These are phyloP conservation scores for Ochetophila trinervis DNA, from an alignment of 306 rosid genomes.

Conservation along the genomic window DNA sequence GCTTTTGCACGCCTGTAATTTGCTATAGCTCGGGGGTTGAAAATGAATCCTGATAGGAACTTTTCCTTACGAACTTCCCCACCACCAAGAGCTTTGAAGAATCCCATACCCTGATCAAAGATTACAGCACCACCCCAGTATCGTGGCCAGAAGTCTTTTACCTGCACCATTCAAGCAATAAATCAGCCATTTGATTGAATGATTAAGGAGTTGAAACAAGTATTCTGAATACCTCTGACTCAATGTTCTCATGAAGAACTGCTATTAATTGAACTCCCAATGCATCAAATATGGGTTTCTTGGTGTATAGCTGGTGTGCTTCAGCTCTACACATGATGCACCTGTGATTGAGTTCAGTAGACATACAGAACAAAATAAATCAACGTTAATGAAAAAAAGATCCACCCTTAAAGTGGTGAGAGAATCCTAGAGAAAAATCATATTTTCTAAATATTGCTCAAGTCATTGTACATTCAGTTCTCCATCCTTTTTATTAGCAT, in stretches of 20 bases:
- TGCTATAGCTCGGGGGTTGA: constrained; percentile 71
- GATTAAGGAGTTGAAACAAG: constrained; percentile 3
- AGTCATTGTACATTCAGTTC: neutral
- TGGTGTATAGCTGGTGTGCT: constrained; percentile 78
- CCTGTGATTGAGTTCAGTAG: constrained; percentile 49
- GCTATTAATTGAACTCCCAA: constrained; percentile 78
- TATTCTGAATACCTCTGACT: constrained; percentile 58
- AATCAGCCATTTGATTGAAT: constrained; percentile 20
- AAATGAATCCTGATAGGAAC: constrained; percentile 70
- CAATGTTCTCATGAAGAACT: constrained; percentile 78
- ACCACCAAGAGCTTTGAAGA: constrained; percentile 88
- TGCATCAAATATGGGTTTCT: constrained; percentile 83
- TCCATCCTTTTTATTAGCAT: neutral
- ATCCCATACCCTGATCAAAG: constrained; percentile 48
- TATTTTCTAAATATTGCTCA: neutral
- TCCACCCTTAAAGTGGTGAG: neutral
- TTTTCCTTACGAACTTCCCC: constrained; percentile 75
- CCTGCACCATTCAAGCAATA: constrained; percentile 37
- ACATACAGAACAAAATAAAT: constrained; percentile 13
- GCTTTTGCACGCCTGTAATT: constrained; percentile 80
- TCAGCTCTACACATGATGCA: constrained; percentile 98
- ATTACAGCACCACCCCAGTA: constrained; percentile 91
- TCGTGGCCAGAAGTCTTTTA: constrained; percentile 85
- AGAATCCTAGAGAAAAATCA: neutral
- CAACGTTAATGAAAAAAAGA: constrained; percentile 5